Base-by-base conservation (phyloP, 352 stramenopile species). In the Pythium dissotocum region DNA sequence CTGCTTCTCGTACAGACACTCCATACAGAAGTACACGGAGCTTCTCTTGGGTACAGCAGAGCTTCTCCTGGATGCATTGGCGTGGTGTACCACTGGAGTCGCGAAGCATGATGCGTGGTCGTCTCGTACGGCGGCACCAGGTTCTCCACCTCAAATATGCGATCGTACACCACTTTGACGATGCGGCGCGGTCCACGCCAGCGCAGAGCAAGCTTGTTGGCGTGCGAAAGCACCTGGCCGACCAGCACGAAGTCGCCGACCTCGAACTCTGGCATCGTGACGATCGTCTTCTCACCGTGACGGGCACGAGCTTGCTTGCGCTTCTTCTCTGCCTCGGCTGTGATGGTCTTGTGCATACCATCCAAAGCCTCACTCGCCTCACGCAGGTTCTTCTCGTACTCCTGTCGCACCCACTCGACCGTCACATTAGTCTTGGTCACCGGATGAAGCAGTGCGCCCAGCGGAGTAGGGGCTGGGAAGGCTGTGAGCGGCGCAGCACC, bases 401-500 rank as follows among this genome's bases (percentile, higher is more conserved):
- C 21, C 32, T 60, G 0, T 5, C n/a, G 33, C 38, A 54, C 61
- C 36, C 61, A 67, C 21, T 61, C 38, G 16, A 55, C 24, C 21
- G 61, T 61, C 14, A 67, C 52, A 32, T 55, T 30, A 4, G 49
- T 26, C 26, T 55, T 53, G 8, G 42, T 70, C 38, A 16, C 10
- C 1, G 51, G 61, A 26, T 61, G 35, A 26, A 67, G 52, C 14
- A 67, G 40, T 18, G 44, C 61, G 6, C 13, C 10, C 48, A 59
- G n/a, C 12, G 49, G 32, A 1, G n/a, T 48, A 9, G 32, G 59
- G 5, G 54, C 63, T n/a, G 71, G 66, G 52, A 82, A 77, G 6
- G 70, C 69, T 9, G 67, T 77, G 0, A 77, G 26, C 18, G 76
- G 73, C 26, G 70, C 66, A 1, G 69, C 38, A 2, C 68, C 65